Evolutionary conservation across 495 filamentous ascomycete species (phyloP).

Genomic region (Ascodesmis nigricans): DNA sequence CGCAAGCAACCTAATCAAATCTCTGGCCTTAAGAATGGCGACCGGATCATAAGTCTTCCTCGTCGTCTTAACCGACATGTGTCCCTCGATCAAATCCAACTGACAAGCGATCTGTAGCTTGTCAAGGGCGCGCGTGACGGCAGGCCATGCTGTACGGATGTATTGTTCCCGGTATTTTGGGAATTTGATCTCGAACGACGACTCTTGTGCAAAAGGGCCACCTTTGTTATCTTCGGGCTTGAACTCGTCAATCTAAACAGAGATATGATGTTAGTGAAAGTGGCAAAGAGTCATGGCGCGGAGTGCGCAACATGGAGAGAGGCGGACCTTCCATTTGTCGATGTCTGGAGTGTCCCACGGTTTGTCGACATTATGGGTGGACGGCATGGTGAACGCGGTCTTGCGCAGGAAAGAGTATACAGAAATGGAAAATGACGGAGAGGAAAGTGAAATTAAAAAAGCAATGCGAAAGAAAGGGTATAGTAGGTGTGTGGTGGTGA

Average conservation of each 20-base stretch:
- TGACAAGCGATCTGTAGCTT: conserved; percentile 67
- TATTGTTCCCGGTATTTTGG: conserved; percentile 96
- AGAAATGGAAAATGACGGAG: no score
- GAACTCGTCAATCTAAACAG: conserved; percentile 49
- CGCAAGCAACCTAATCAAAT: conserved; percentile 79
- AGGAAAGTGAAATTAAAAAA: no score
- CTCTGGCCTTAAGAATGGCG: conserved; percentile 78
- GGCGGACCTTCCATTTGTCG: conserved; percentile 75
- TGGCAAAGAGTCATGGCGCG: conserved; percentile 3
- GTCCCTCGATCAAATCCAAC: conserved; percentile 84
- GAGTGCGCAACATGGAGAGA: background rate
- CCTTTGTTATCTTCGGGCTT: conserved; percentile 62
- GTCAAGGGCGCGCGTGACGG: conserved; percentile 53
- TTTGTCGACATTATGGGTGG: conserved; percentile 82
- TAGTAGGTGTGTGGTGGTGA: no score
- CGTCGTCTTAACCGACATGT: conserved; percentile 89
- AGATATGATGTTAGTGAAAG: conserved; percentile 3
- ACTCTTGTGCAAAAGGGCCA: conserved; percentile 82
- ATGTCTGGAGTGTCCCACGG: conserved; percentile 96
- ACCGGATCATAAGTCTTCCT: conserved; percentile 89
- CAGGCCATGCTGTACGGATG: conserved; percentile 76
- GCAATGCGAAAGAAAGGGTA: no score
- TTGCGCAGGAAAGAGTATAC: no score
- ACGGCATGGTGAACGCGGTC: no score
- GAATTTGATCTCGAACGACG: conserved; percentile 74